These are phyloP conservation scores for Nannochloropsis gaditana DNA, from an alignment of 108 stramenopile genomes.

Conservation along the genomic window DNA sequence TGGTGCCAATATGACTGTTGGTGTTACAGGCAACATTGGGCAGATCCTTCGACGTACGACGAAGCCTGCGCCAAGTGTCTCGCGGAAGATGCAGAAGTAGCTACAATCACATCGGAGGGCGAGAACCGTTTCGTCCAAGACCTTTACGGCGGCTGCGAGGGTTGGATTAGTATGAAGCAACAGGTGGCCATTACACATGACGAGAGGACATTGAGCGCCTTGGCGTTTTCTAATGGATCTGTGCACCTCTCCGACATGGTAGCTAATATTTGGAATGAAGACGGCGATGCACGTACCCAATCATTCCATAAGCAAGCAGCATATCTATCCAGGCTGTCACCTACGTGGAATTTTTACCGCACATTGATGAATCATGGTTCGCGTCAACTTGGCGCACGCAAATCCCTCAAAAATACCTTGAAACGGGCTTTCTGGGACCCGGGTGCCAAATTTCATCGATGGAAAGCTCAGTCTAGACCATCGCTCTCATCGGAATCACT, in stretches of 20 bases:
- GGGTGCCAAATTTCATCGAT: background rate
- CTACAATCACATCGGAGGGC: background rate
- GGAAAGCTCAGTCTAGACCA: background rate
- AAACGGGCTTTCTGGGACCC: conserved; percentile 8
- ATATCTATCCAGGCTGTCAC: too few relatives aligned
- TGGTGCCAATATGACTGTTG: background rate
- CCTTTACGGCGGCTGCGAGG: background rate
- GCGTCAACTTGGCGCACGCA: too few relatives aligned
- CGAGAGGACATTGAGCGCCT: background rate
- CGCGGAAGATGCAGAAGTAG: background rate
- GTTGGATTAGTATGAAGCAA: background rate
- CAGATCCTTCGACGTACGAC: background rate
- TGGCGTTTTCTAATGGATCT: background rate
- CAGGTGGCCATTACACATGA: background rate
- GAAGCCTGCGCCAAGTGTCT: conserved; percentile 19
- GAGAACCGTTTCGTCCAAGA: background rate
- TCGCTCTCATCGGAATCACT: background rate
- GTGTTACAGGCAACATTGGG: conserved; percentile 6
- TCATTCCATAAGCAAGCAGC: too few relatives aligned
- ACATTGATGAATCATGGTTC: too few relatives aligned
- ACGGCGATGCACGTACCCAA: too few relatives aligned
- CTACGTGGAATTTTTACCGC: too few relatives aligned
- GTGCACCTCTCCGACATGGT: too few relatives aligned
- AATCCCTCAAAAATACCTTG: too few relatives aligned
- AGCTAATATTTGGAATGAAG: too few relatives aligned